A percentile compares a stretch with the other conserved stretches of the same genome.
phyloP scores from a whole-genome alignment of 2,329 filamentous ascomycete genomes.

The Pseudogymnoascus sp. region DNA sequence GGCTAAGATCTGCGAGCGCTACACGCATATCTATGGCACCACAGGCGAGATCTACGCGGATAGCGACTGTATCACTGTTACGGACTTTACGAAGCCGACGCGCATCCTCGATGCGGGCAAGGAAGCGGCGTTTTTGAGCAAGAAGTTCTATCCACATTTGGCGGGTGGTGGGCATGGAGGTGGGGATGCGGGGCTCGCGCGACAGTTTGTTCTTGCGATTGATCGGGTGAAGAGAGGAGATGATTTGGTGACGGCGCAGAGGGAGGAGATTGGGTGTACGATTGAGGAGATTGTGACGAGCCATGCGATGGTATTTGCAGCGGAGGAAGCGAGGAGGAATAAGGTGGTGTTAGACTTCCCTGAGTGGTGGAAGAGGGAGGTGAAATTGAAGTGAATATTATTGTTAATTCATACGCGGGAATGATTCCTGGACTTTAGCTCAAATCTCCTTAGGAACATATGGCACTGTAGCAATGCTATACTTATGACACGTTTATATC shows the following conservation, averaged over 20 bases:
- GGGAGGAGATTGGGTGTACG: conserved; percentile 67
- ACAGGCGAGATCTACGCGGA: conserved; percentile 82
- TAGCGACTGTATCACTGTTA: conserved; percentile 64
- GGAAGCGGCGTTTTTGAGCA: conserved; percentile 27
- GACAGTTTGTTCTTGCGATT: conserved; percentile 76
- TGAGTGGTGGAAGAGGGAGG: conserved; percentile 62
- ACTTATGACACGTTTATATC: not conserved
- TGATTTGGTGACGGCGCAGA: conserved; percentile 63
- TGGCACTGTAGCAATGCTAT: not conserved
- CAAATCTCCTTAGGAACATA: too few relatives aligned
- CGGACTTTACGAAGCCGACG: conserved; percentile 56
- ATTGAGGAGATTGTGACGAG: conserved; percentile 82
- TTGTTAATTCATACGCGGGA: not conserved
- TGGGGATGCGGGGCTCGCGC: conserved; percentile 69
- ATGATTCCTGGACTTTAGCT: not conserved
- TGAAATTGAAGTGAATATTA: not conserved
- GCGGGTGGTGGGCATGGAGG: conserved; percentile 63
- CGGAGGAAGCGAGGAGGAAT: conserved; percentile 70
- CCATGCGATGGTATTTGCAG: conserved; percentile 89
- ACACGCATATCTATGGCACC: conserved; percentile 78
- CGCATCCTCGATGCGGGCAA: conserved; percentile 15
- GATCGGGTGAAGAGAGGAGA: conserved; percentile 67
- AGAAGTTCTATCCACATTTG: conserved; percentile 50
- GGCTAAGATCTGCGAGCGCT: conserved; percentile 75
- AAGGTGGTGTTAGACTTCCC: conserved; percentile 66